phyloP scores from a whole-genome alignment of 164 flowering plant genomes.

The Nymphaea colorata region DNA sequence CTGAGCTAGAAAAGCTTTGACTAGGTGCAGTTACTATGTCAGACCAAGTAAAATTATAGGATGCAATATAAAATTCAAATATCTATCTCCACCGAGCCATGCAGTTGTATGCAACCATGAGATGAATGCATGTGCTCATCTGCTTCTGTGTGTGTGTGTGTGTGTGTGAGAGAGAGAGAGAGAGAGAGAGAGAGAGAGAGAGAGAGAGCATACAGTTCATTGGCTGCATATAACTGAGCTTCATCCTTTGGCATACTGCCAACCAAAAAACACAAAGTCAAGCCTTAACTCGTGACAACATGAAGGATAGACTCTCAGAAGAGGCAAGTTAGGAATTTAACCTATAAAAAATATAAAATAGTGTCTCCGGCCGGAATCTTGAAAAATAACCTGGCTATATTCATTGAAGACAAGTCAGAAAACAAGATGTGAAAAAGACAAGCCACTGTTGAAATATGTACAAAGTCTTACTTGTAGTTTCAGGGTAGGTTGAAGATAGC shows the following conservation, averaged over 20 bases:
- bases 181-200: neutral
- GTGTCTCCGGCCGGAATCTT: constrained; percentile 54
- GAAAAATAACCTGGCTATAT: constrained; percentile 64
- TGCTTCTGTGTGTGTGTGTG: too few species aligned
- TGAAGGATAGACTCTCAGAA: neutral
- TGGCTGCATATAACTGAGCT: constrained; percentile 85
- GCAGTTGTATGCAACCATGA: too few species aligned
- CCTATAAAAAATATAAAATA: constrained; percentile 95
- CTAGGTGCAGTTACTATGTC: too few species aligned
- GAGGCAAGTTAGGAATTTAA: constrained; percentile 5
- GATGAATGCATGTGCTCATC: too few species aligned
- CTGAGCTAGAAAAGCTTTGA: too few species aligned
- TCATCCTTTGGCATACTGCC: constrained; percentile 99
- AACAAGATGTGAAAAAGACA: neutral
- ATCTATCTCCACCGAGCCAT: too few species aligned
- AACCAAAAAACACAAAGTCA: constrained; percentile 1
- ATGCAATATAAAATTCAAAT: too few species aligned
- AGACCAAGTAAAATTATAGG: too few species aligned
- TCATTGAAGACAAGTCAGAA: constrained; percentile 3
- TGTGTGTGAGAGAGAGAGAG: neutral
- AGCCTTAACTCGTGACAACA: neutral
- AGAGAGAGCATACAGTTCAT: constrained; percentile 63
- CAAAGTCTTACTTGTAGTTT: neutral
- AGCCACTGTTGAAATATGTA: neutral
- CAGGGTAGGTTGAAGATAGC: constrained; percentile 28